A percentile compares a stretch with the other conserved stretches of the same genome.
Evolutionary conservation across 257 asterid species (phyloP).

Genomic region (Catharanthus roseus): DNA sequence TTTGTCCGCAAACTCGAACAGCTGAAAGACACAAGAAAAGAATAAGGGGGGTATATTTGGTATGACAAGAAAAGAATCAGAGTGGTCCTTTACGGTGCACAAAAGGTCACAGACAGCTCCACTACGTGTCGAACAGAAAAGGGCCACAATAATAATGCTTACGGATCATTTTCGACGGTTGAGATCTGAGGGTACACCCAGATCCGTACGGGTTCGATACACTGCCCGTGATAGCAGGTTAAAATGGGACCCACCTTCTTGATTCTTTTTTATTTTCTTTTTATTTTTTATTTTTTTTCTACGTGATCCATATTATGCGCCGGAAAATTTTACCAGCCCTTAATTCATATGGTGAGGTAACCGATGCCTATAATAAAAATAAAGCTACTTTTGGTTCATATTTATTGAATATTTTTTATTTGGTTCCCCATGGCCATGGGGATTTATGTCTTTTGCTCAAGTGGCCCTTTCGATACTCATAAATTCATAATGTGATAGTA

Average conservation of each 20-base stretch:
- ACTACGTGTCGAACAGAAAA: not conserved
- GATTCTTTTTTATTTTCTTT: too few species aligned
- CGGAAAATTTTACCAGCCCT: conserved; percentile 34
- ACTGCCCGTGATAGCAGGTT: conserved; percentile 43
- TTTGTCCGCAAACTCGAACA: conserved; percentile 86
- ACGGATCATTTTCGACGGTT: conserved; percentile 24
- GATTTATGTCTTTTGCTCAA: not conserved
- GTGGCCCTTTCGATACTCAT: not conserved
- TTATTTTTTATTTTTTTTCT: too few species aligned
- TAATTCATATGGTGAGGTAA: conserved; percentile 5
- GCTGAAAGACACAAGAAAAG: conserved; percentile 40
- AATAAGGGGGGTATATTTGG: not conserved
- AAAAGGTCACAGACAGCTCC: not conserved
- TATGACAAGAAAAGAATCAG: not conserved
- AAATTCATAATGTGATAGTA: not conserved
- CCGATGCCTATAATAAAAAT: not conserved
- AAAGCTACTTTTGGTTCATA: not conserved
- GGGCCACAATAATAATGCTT: conserved; percentile 2
- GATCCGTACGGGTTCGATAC: conserved; percentile 17
- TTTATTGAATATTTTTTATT: not conserved
- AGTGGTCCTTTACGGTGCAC: not conserved
- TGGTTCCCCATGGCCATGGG: not conserved
- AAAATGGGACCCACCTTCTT: conserved; percentile 14
- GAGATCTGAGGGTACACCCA: conserved; percentile 23
- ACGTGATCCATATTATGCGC: conserved; percentile 40